A percentile compares a stretch with the other conserved stretches of the same genome.
Conservation (phyloP, 1,284 basidiomycete species). For the Leccinum pachyderme region DNA sequence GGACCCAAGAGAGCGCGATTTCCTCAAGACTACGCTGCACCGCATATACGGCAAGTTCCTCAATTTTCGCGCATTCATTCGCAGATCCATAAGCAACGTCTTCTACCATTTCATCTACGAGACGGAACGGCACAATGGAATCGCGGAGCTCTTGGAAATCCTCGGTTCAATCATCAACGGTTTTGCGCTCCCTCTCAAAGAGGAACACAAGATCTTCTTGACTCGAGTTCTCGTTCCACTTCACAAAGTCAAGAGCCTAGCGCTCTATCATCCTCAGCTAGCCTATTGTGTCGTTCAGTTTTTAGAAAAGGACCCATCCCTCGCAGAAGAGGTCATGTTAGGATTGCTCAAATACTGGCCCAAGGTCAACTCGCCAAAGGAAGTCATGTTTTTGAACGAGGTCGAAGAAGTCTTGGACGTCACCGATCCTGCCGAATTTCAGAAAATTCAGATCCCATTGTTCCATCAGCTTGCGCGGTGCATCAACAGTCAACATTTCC, state of each 20-base stretch:
- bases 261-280: constrained; percentile 96
- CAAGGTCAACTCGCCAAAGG: constrained; percentile 99
- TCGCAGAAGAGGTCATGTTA: constrained; percentile 95
- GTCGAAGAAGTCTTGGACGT: constrained; percentile 99
- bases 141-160: constrained; percentile 97
- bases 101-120: constrained; percentile 99
- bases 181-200: constrained; percentile 96
- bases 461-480: constrained; percentile 96
- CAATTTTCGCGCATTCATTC: constrained; percentile 97
- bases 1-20: constrained; percentile 98
- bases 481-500: constrained; percentile 99
- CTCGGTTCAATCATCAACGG: constrained; percentile 99
- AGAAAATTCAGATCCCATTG: constrained; percentile 91
- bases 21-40: constrained; percentile 98
- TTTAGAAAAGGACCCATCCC: constrained; percentile 90
- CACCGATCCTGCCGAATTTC: constrained; percentile 95
- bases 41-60: constrained; percentile 99
- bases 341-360: constrained; percentile 98
- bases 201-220: constrained; percentile 99
- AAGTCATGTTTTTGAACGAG: constrained; percentile 99
- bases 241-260: constrained; percentile 97
- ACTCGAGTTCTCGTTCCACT: constrained; percentile 94
- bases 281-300: constrained; percentile 99
- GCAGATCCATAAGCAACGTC: constrained; percentile 99
- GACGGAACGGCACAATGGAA: constrained; percentile 98